Percentiles rank a stretch among this genome's conserved stretches.
Evolutionary conservation across 1,284 basidiomycete species (phyloP).

Genomic region (Golubevia pallescens): DNA sequence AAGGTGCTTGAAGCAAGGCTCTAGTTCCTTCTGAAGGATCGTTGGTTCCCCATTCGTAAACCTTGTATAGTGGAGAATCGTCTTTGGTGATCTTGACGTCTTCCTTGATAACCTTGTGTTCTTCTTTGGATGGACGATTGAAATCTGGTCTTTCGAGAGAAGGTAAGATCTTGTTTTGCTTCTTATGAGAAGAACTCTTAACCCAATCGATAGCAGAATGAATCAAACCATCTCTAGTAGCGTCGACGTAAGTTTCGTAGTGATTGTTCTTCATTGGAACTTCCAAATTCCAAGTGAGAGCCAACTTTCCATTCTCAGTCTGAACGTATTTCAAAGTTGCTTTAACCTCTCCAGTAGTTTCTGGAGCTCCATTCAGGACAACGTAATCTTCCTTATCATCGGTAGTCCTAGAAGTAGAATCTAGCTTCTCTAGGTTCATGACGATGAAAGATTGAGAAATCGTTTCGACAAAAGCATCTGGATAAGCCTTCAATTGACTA

Average conservation of each 20-base stretch:
- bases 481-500: conserved; percentile 17
- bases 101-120: neutral
- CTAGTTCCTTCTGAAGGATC: conserved; percentile 46
- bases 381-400: too few relatives aligned
- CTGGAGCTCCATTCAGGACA: too few relatives aligned
- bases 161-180: conserved; percentile 9
- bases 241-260: conserved; percentile 48
- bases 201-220: conserved; percentile 45
- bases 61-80: conserved; percentile 2
- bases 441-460: neutral
- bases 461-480: neutral
- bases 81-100: neutral
- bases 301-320: conserved; percentile 22
- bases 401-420: too few relatives aligned
- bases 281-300: conserved; percentile 43
- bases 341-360: conserved; percentile 37
- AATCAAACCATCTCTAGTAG: conserved; percentile 30
- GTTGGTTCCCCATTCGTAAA: conserved; percentile 48
- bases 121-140: too few relatives aligned
- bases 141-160: conserved; percentile 37
- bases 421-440: too few relatives aligned
- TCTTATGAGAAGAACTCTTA: conserved; percentile 29
- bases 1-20: conserved; percentile 9
- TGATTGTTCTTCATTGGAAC: conserved; percentile 42
- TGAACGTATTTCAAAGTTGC: conserved; percentile 47